These are phyloP conservation scores for Aspergillus persii DNA, from an alignment of 2,329 filamentous ascomycete genomes.

Conservation along the genomic window DNA sequence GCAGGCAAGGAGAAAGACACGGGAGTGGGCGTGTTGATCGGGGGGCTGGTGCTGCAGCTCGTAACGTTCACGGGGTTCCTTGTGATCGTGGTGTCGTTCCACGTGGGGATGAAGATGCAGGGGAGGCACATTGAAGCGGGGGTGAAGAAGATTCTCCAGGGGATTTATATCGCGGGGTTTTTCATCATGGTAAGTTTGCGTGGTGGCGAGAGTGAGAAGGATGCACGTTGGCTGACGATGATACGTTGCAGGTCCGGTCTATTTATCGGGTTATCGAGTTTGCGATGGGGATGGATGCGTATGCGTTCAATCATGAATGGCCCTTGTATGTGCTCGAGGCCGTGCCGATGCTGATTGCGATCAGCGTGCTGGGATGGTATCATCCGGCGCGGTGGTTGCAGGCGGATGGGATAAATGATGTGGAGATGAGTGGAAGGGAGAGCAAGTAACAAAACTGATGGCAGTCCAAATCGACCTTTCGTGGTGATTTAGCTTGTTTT, in stretches of 20 bases:
- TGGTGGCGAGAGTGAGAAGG: too few species aligned
- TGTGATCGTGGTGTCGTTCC: conserved; percentile 41
- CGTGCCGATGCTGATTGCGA: conserved; percentile 45
- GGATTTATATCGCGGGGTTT: conserved; percentile 46
- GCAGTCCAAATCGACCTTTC: too few species aligned
- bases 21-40: conserved; percentile 45
- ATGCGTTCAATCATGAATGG: conserved; percentile 53
- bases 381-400: conserved; percentile 46
- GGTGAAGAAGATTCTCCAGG: conserved; percentile 41
- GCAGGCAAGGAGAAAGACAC: conserved; percentile 37
- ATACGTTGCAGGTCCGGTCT: conserved; percentile 45
- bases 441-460: too few species aligned
- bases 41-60: conserved; percentile 43
- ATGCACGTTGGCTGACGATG: not conserved
- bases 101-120: conserved; percentile 27
- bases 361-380: conserved; percentile 50
- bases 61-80: conserved; percentile 44
- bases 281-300: conserved; percentile 51
- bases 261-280: conserved; percentile 56
- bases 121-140: conserved; percentile 28
- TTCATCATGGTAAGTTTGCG: conserved; percentile 45
- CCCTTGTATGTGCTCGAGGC: conserved; percentile 54
- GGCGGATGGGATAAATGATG: conserved; percentile 1
- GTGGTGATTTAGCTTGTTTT: too few species aligned
- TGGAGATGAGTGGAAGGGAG: not conserved